phyloP scores from a whole-genome alignment of 305 asterid genomes.

The Fraxinus velutina region DNA sequence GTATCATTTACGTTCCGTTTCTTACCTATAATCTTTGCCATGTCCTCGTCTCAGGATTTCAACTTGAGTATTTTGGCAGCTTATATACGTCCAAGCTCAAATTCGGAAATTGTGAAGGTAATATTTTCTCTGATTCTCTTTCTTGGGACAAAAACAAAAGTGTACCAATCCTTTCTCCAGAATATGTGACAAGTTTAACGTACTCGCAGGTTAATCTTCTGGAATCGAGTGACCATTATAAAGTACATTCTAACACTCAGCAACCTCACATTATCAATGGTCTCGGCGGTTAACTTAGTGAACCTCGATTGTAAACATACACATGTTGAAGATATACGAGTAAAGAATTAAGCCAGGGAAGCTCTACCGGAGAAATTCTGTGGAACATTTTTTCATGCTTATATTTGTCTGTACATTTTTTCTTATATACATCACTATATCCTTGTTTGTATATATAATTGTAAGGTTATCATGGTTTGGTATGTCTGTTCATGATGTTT shows the following conservation, averaged over 20 bases:
- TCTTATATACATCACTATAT: neutral
- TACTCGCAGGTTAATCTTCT: conserved; percentile 67
- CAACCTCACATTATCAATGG: conserved; percentile 39
- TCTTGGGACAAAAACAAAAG: neutral
- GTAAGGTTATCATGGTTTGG: neutral
- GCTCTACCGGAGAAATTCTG: neutral
- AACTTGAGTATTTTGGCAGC: conserved; percentile 85
- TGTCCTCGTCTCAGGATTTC: conserved; percentile 62
- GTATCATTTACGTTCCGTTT: neutral
- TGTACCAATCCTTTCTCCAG: neutral
- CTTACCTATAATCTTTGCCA: conserved; percentile 16
- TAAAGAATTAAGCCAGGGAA: neutral
- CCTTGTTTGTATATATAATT: neutral
- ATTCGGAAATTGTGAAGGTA: conserved; percentile 86
- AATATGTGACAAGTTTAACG: conserved; percentile 10
- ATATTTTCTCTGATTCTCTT: neutral
- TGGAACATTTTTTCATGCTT: neutral
- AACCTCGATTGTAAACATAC: neutral
- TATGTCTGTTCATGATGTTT: neutral
- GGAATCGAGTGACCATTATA: conserved; percentile 50
- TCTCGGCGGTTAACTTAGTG: conserved; percentile 57
- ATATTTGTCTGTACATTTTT: neutral
- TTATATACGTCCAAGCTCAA: conserved; percentile 72
- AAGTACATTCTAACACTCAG: conserved; percentile 36
- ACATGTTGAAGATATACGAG: neutral